Base-by-base conservation (phyloP, 768 basidiomycete species). In the Kwoniella newhampshirensis region DNA sequence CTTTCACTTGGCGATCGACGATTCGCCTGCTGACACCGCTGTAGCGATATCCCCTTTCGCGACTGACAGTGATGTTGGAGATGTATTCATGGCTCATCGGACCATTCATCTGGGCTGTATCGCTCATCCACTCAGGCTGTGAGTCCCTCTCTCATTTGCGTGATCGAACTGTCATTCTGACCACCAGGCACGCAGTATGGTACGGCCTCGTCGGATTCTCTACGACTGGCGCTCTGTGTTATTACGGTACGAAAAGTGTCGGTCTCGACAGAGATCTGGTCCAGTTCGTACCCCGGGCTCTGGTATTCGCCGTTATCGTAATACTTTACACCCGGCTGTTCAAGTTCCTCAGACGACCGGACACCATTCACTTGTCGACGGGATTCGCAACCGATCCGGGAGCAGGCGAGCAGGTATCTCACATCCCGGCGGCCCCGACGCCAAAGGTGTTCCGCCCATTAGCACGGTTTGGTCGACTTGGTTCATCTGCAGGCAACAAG, bases 231-330 rank as follows among this genome's bases (percentile, higher is more conserved):
- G 59, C 45, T 15, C 28, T 73, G 21, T 76, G 75, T 40, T 74
- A 76, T 49, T 76, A 76, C 52, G 42, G 57, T 5, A 30, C 36
- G 18, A 21, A 51, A 23, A n/a, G 42, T 11, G 53, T 20, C 7
- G 41, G 42, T 2, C 36, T 63, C 32, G 71, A 73, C 44, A 51
- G 67, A 35, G 67, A 68, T 47, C 54, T 76, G 4, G 47, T 76
- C 3, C 75, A 76, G 46, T 74, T 76, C 57, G 67, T 76, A 21
- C 75, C 75, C 12, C 62, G 75, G 28, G 75, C 73, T 0, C 48
- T 67, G 21, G 73, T 74, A 21, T 76, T 76, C 49, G 36, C 70
- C 52, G 55, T 66, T 47, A 66, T 74, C 18, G 51, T 70, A 37
- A 44, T 59, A 9, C 60, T 74, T 0, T 76, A 76, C 51, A 63